These are phyloP conservation scores for Candida xyloterini DNA, from an alignment of 805 yeast species.

Conservation along the genomic window DNA sequence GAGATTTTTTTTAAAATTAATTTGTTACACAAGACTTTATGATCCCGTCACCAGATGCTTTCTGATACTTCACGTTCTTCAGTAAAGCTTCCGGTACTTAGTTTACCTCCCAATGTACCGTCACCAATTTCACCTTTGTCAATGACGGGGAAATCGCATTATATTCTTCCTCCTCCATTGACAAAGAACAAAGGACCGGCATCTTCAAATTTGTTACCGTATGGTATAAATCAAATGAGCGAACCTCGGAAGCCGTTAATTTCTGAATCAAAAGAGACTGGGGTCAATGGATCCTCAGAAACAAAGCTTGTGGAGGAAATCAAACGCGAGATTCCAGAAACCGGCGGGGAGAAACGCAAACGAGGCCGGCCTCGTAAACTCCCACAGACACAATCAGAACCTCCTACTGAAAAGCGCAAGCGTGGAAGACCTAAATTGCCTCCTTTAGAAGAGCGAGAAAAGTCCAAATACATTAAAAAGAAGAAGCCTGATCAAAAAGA, in stretches of 20 bases:
- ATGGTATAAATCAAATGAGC: slow-evolving; percentile 1
- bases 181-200: slow-evolving; percentile 9
- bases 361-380: slow-evolving; percentile 28
- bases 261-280: background rate
- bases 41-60: slow-evolving; percentile 5
- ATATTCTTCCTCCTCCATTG: slow-evolving; percentile 18
- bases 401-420: slow-evolving; percentile 19
- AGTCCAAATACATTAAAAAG: slow-evolving; percentile 25
- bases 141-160: slow-evolving; percentile 11
- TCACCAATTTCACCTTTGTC: slow-evolving; percentile 14
- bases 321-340: slow-evolving; percentile 8
- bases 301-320: background rate
- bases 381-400: slow-evolving; percentile 7
- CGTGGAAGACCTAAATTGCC: slow-evolving; percentile 32
- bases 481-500: slow-evolving; percentile 12
- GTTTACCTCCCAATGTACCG: slow-evolving; percentile 18
- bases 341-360: slow-evolving; percentile 17
- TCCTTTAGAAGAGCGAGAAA: slow-evolving; percentile 26
- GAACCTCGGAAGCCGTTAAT: background rate
- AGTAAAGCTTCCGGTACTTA: slow-evolving; percentile 10
- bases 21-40: slow-evolving; percentile 4
- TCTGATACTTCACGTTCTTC: slow-evolving; percentile 8
- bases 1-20: slow-evolving; percentile 1
- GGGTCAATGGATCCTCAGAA: background rate
- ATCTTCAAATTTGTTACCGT: slow-evolving; percentile 7